Conservation (phyloP, 495 filamentous ascomycete species). For the Neurospora intermedia region DNA sequence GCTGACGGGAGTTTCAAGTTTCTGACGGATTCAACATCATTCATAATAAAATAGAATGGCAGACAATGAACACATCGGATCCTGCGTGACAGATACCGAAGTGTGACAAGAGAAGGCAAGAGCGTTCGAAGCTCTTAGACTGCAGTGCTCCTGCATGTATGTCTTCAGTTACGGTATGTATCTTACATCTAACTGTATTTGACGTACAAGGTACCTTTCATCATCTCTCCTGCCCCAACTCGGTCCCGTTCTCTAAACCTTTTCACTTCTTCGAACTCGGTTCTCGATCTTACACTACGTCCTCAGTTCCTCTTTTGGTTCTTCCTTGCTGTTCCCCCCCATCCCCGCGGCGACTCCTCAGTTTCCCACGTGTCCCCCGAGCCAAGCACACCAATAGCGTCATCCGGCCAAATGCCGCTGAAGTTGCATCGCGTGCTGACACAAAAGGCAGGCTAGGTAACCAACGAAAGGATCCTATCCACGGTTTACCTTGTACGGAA, state of each 20-base stretch:
- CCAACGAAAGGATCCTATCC: background rate
- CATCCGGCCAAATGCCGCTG: background rate
- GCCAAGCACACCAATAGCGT: background rate
- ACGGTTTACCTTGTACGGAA: background rate
- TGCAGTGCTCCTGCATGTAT: background rate
- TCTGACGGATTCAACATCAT: background rate
- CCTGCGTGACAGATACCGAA: background rate
- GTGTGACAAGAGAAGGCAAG: background rate
- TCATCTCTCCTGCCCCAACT: background rate
- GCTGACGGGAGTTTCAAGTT: background rate
- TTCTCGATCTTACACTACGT: background rate
- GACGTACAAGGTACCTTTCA: background rate
- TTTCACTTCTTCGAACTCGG: background rate
- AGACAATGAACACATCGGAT: background rate
- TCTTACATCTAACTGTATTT: background rate
- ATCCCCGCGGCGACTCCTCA: background rate
- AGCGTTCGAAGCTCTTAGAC: background rate
- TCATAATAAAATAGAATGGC: background rate
- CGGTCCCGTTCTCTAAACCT: background rate
- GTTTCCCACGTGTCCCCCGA: background rate
- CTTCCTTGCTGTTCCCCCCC: background rate
- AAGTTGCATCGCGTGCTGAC: background rate
- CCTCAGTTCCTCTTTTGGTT: background rate
- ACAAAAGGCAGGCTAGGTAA: background rate
- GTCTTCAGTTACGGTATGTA: background rate